Percentiles rank a stretch among this genome's conserved stretches.
These are phyloP conservation scores for Podospora pseudopauciseta DNA, from an alignment of 495 filamentous ascomycete species.

Conservation along the genomic window DNA sequence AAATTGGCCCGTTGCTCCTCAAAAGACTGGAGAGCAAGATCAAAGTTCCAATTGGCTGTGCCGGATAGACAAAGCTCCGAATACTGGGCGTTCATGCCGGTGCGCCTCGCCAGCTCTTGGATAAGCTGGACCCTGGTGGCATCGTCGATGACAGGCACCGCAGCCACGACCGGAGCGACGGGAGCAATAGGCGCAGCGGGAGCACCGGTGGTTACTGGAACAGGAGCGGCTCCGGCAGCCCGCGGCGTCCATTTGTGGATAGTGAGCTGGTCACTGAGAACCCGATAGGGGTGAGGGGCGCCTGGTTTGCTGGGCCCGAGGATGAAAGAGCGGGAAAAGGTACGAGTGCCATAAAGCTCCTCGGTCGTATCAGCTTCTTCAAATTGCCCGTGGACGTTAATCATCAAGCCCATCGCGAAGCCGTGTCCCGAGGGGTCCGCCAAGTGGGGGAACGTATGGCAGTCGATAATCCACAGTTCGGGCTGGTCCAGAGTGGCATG, in stretches of 20 bases:
- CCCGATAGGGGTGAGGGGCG: slow-evolving; percentile 54
- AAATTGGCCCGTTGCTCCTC: slow-evolving; percentile 50
- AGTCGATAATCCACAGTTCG: slow-evolving; percentile 75
- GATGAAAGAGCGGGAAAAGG: slow-evolving; percentile 82
- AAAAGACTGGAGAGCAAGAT: slow-evolving; percentile 64
- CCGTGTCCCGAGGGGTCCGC: slow-evolving; percentile 66
- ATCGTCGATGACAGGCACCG: slow-evolving; percentile 30
- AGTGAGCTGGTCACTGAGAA: slow-evolving; percentile 75
- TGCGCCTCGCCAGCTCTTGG: slow-evolving; percentile 60
- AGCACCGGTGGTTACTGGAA: slow-evolving; percentile 3
- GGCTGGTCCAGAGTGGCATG: slow-evolving; percentile 65
- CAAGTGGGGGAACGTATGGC: slow-evolving; percentile 68
- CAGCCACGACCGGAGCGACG: slow-evolving; percentile 2
- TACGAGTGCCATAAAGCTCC: slow-evolving; percentile 56
- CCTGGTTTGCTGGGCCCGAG: slow-evolving; percentile 67
- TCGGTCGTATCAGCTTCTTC: slow-evolving; percentile 62
- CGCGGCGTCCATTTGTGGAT: slow-evolving; percentile 50
- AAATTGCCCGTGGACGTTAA: slow-evolving; percentile 79
- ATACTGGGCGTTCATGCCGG: slow-evolving; percentile 68
- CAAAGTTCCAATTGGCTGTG: slow-evolving; percentile 66
- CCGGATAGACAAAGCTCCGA: slow-evolving; percentile 65
- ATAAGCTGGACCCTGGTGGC: slow-evolving; percentile 58
- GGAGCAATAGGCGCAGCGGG: slow-evolving; percentile 3
- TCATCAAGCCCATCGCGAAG: slow-evolving; percentile 61
- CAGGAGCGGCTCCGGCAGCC: slow-evolving; percentile 3